Evolutionary conservation across 2,329 filamentous ascomycete species (phyloP), one percentile per base, ranked within the genome.

Genomic region (Talaromyces sp.): DNA sequence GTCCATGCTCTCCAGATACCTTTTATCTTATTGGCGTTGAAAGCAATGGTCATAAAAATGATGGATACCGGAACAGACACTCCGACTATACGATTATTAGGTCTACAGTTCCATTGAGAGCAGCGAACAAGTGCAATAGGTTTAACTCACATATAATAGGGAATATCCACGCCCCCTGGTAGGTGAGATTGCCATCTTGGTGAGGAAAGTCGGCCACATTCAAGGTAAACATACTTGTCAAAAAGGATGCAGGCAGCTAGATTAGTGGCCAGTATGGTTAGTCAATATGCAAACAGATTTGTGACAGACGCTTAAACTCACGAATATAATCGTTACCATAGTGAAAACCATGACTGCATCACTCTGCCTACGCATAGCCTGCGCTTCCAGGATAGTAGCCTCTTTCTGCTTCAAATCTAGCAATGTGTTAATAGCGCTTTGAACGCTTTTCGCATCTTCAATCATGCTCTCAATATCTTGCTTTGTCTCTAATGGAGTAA

Each of bases 401-500:
- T 63, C 16, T 13, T 63, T 63, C 14, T 63, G 60, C 37, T 63
- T 63, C 37, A 63, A 39, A 11, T 62, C 48, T 5, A 62, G 37
- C 24, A 62, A 24, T 1, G 60, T 35, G 6, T 62, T 14, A 16
- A 56, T 52, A 3, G 45, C 47, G 3, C 65, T 41, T 41, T 70
- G 69, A 7, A 67, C 64, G 10, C 39, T 60, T 10, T 66, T 60
- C 0, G 68, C 67, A 11, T 69, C 66, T 14, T 60, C 54, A 9
- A 64, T 62, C 65, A 69, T 68, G 13, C 60, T 47, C 31, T 66
- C 33, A 24, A 68, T 65, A n/a, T 69, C 66, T 16, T 62, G 33
- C 31, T 54, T 63, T 14, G 4, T 48, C 47, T 59, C 63, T 10
- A n/a, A 6, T 9, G 62, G 62, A 16, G 52, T 41, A 14, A 31